Evolutionary conservation across 306 rosid genomes (phyloP).

Genomic region (Medicago arabica): DNA sequence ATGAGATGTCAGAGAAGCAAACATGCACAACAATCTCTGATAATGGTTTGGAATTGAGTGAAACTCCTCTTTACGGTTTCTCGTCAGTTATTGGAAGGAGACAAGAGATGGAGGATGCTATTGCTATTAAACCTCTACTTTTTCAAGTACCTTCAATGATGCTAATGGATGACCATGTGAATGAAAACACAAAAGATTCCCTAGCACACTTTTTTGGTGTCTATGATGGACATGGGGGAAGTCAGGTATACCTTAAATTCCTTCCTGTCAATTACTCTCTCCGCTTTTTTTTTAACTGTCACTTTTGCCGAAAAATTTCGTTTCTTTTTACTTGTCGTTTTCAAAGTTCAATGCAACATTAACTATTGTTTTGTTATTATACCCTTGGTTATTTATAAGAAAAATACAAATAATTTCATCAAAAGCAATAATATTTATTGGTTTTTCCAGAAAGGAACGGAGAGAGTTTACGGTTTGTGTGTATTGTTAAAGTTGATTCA

Average conservation of each 20-base stretch:
- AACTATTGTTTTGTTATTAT: not conserved
- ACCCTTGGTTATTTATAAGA: not conserved
- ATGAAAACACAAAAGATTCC: slow-evolving; percentile 37
- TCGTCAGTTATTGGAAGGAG: slow-evolving; percentile 70
- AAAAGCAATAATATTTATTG: not conserved
- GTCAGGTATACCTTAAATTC: slow-evolving; percentile 55
- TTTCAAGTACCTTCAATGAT: slow-evolving; percentile 56
- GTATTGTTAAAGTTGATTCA: slow-evolving; percentile 36
- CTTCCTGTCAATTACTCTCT: not conserved
- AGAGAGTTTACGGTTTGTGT: slow-evolving; percentile 13
- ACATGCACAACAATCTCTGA: slow-evolving; percentile 43
- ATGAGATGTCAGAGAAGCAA: slow-evolving; percentile 44
- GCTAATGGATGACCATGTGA: slow-evolving; percentile 49
- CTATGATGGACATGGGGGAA: slow-evolving; percentile 88
- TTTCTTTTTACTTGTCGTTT: not conserved
- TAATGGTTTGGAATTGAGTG: slow-evolving; percentile 46
- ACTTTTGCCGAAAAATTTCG: not conserved
- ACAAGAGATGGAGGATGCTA: slow-evolving; percentile 87
- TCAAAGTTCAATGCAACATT: not conserved
- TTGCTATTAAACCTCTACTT: slow-evolving; percentile 59
- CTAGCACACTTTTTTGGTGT: slow-evolving; percentile 71
- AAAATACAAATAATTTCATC: too few relatives aligned
- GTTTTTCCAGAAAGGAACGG: not conserved
- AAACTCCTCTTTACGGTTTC: slow-evolving; percentile 66
- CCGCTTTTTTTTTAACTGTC: not conserved